These are phyloP conservation scores for Capsaspora owczarzaki DNA, from an alignment of 78 protist genomes.

Conservation along the genomic window DNA sequence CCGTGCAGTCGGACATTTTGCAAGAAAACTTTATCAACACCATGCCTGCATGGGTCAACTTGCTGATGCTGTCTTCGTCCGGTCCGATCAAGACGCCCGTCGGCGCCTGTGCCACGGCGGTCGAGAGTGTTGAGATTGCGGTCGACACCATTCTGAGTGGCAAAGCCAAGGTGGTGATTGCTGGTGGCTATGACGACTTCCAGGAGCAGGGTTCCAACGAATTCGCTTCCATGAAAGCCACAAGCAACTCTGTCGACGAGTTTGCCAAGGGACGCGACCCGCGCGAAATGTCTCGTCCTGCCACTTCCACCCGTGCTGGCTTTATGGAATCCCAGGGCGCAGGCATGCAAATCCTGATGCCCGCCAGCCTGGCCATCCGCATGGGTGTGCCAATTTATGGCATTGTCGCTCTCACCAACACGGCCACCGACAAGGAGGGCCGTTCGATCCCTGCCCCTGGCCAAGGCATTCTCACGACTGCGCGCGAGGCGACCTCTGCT, in stretches of 20 bases:
- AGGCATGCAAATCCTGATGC: conserved; percentile 44
- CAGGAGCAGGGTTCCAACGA: conserved; percentile 23
- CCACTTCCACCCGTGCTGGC: conserved; percentile 45
- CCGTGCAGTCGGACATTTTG: conserved; percentile 35
- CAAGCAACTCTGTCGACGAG: conserved; percentile 28
- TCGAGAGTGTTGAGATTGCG: conserved; percentile 50
- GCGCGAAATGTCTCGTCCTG: conserved; percentile 46
- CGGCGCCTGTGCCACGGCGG: conserved; percentile 75
- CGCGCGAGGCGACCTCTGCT: conserved; percentile 17
- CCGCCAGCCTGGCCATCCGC: conserved; percentile 42
- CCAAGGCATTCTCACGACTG: conserved; percentile 49
- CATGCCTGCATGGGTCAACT: conserved; percentile 62
- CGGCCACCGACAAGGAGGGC: conserved; percentile 66
- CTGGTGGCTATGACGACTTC: conserved; percentile 59
- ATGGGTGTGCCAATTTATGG: conserved; percentile 64
- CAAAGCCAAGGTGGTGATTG: conserved; percentile 41
- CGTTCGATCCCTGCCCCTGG: conserved; percentile 68
- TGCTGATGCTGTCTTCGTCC: conserved; percentile 43
- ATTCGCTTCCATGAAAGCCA: conserved; percentile 57
- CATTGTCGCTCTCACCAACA: conserved; percentile 46
- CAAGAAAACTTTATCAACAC: conserved; percentile 60
- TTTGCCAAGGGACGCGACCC: conserved; percentile 29
- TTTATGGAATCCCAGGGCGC: conserved; percentile 59
- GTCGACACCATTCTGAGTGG: conserved; percentile 43
- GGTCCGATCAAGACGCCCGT: conserved; percentile 72